A percentile compares a stretch with the other conserved stretches of the same genome.
Evolutionary conservation across 148 eudicot genomes (phyloP).

Genomic region (Cornus kousa): DNA sequence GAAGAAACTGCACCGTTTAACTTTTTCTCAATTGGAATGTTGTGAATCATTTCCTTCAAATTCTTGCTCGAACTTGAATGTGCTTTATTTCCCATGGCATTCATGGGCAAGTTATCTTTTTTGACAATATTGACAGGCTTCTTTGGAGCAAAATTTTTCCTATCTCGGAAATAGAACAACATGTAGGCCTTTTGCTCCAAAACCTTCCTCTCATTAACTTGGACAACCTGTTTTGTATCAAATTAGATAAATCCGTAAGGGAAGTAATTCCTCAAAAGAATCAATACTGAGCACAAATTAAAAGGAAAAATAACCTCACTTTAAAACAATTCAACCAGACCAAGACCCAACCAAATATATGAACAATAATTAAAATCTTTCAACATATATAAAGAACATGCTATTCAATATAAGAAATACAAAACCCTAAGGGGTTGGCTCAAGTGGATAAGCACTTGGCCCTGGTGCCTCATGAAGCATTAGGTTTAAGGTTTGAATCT

Average conservation of each 20-base stretch:
- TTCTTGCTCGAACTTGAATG: constrained; percentile 20
- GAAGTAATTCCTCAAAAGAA: constrained; percentile 1
- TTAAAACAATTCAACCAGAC: too few species aligned
- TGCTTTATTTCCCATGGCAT: constrained; percentile 37
- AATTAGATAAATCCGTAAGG: not conserved
- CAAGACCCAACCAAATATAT: too few species aligned
- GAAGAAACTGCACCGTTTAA: constrained; percentile 10
- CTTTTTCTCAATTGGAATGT: constrained; percentile 17
- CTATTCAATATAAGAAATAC: too few species aligned
- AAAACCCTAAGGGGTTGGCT: too few species aligned
- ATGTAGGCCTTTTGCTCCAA: constrained; percentile 96
- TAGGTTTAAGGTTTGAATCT: too few species aligned
- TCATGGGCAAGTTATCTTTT: constrained; percentile 36
- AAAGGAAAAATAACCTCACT: not conserved
- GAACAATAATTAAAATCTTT: too few species aligned
- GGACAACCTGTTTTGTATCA: constrained; percentile 55
- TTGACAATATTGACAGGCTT: constrained; percentile 48
- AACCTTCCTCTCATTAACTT: constrained; percentile 72
- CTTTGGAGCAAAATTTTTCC: constrained; percentile 37
- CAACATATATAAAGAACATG: too few species aligned
- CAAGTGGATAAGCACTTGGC: too few species aligned
- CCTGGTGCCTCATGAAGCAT: too few species aligned
- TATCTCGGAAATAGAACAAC: constrained; percentile 81
- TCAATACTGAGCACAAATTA: not conserved
- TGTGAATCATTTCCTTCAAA: constrained; percentile 22